A percentile compares a stretch with the other conserved stretches of the same genome.
Conservation (phyloP, 345 rosid genomes). For the Moricandia arvensis region DNA sequence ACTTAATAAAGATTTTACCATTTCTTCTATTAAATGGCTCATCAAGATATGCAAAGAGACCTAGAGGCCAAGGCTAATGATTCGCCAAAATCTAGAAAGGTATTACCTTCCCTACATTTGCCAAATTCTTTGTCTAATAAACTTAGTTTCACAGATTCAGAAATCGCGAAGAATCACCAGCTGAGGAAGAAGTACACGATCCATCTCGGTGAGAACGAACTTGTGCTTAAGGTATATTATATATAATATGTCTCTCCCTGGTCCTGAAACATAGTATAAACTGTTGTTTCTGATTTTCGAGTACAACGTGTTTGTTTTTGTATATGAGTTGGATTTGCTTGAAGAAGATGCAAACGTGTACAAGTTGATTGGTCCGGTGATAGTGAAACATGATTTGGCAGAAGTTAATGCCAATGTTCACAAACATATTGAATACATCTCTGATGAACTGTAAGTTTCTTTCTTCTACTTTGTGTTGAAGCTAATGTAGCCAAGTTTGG, state of each 20-base stretch:
- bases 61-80: slow-evolving; percentile 78
- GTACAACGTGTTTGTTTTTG: slow-evolving; percentile 90
- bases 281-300: too few relatives aligned
- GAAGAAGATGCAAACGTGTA: slow-evolving; percentile 84
- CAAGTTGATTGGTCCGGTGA: slow-evolving; percentile 94
- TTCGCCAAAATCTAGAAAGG: slow-evolving; percentile 85
- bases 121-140: too few relatives aligned
- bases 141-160: slow-evolving; percentile 34
- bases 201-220: slow-evolving; percentile 96
- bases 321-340: slow-evolving; percentile 85
- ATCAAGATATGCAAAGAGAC: slow-evolving; percentile 75
- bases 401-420: slow-evolving; percentile 96
- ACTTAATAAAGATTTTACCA: too few relatives aligned
- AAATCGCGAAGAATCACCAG: slow-evolving; percentile 85
- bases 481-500: background rate
- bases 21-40: too few relatives aligned
- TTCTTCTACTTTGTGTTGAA: background rate
- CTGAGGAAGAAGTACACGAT: too few relatives aligned
- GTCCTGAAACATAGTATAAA: too few relatives aligned
- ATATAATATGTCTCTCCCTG: background rate
- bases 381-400: slow-evolving; percentile 94
- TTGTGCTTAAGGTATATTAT: slow-evolving; percentile 86
- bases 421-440: slow-evolving; percentile 87
- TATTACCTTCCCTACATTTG: background rate
- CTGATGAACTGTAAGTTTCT: slow-evolving; percentile 73